Evolutionary conservation across 768 basidiomycete species (phyloP).

Genomic region (Leucocoprinus leucothites): DNA sequence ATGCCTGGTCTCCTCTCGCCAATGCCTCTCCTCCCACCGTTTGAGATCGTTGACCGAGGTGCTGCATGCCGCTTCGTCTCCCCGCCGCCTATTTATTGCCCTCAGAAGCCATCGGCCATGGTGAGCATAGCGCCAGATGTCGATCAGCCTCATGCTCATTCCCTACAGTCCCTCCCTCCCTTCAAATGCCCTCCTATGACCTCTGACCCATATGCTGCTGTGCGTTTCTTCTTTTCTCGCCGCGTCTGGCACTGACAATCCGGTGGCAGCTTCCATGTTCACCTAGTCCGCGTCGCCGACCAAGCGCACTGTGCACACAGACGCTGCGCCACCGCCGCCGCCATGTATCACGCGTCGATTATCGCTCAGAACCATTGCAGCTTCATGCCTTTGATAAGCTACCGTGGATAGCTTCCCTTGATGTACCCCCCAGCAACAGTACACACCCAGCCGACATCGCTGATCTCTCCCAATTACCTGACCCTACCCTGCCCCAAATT

Average conservation of each 20-base stretch:
- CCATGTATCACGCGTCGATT: constrained; percentile 23
- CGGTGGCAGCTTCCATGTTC: background rate
- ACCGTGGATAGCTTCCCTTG: constrained; percentile 65
- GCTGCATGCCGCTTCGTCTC: background rate
- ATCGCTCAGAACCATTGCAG: constrained; percentile 25
- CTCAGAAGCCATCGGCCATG: no score
- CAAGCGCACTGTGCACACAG: constrained; percentile 23
- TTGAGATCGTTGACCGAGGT: constrained; percentile 12
- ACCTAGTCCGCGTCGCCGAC: constrained; percentile 31
- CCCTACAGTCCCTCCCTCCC: constrained; percentile 19
- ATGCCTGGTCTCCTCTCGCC: constrained; percentile 24
- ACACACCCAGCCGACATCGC: constrained; percentile 53
- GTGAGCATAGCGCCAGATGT: background rate
- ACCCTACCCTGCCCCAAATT: constrained; percentile 16
- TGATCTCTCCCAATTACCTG: constrained; percentile 60
- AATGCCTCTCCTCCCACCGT: constrained; percentile 15
- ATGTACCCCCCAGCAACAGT: constrained; percentile 36
- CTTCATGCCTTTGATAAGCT: constrained; percentile 53
- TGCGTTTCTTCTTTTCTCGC: constrained; percentile 12
- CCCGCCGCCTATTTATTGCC: no score
- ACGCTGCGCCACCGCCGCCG: constrained; percentile 29
- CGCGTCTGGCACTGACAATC: background rate
- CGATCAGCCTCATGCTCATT: background rate
- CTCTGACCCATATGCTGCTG: constrained; percentile 19
- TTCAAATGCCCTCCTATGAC: constrained; percentile 28